These are phyloP conservation scores for Nitzschia sp. DNA, from an alignment of 108 stramenopile genomes.

Conservation along the genomic window DNA sequence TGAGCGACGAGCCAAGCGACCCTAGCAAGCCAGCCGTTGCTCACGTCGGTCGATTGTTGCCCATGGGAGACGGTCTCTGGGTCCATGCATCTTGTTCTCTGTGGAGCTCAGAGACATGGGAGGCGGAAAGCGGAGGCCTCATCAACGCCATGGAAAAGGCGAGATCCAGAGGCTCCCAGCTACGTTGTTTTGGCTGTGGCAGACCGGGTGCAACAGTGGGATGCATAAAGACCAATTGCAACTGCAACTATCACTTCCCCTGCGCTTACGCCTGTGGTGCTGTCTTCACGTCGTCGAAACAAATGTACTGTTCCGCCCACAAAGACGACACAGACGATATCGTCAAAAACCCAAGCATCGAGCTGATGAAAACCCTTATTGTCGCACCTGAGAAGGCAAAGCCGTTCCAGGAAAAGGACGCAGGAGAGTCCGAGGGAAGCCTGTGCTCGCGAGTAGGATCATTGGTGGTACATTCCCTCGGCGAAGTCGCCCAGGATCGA, in stretches of 20 bases:
- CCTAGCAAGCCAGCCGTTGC: constrained; percentile 15
- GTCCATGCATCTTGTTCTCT: constrained; percentile 67
- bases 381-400: constrained; percentile 43
- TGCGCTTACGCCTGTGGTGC: constrained; percentile 62
- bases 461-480: constrained; percentile 56
- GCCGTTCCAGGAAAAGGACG: constrained; percentile 15
- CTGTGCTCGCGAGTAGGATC: constrained; percentile 49
- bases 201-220: constrained; percentile 64
- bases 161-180: constrained; percentile 56
- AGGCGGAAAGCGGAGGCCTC: constrained; percentile 42
- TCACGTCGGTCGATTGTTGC: constrained; percentile 56
- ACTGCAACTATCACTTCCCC: constrained; percentile 60
- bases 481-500: constrained; percentile 49
- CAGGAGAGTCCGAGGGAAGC: constrained; percentile 24
- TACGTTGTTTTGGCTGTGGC: constrained; percentile 77
- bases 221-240: constrained; percentile 54
- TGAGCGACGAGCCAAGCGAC: constrained; percentile 10
- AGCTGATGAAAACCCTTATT: constrained; percentile 59
- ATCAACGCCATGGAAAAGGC: constrained; percentile 59
- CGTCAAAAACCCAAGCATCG: constrained; percentile 40
- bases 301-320: constrained; percentile 51
- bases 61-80: constrained; percentile 59
- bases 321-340: constrained; percentile 32
- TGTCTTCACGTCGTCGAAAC: constrained; percentile 50
- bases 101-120: constrained; percentile 72